Percentiles rank a stretch among this genome's conserved stretches.
Conservation (phyloP, 1,284 basidiomycete species). For the Naganishia liquefaciens region DNA sequence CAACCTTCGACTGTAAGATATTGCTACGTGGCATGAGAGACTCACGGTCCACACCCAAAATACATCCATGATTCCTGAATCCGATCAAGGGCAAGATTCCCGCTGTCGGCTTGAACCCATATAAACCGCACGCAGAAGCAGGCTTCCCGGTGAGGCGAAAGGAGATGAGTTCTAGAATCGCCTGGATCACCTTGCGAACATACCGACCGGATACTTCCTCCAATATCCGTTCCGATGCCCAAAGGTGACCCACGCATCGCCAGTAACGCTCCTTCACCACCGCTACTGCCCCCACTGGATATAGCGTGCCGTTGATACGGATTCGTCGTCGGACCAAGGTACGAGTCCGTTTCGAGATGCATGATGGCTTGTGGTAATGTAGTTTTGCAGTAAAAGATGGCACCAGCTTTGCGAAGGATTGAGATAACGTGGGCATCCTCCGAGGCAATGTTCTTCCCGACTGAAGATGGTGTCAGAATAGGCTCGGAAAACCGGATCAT, state of each 20-base stretch:
- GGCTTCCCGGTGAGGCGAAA: slow-evolving; percentile 32
- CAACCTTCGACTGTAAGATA: no score
- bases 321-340: slow-evolving; percentile 48
- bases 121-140: slow-evolving; percentile 46
- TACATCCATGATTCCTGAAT: slow-evolving; percentile 33
- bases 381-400: slow-evolving; percentile 41
- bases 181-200: not conserved
- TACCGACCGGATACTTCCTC: slow-evolving; percentile 41
- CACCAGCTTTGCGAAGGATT: slow-evolving; percentile 36
- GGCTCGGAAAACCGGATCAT: not conserved
- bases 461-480: not conserved
- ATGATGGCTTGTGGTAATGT: slow-evolving; percentile 41
- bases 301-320: slow-evolving; percentile 58
- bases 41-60: slow-evolving; percentile 2
- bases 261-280: slow-evolving; percentile 67
- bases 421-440: slow-evolving; percentile 34
- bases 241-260: slow-evolving; percentile 62
- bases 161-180: not conserved
- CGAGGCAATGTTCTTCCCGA: slow-evolving; percentile 17
- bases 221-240: slow-evolving; percentile 65
- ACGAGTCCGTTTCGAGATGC: slow-evolving; percentile 38
- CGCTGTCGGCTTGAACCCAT: slow-evolving; percentile 47
- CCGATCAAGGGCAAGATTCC: slow-evolving; percentile 46
- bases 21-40: no score
- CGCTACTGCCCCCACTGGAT: slow-evolving; percentile 64